A percentile compares a stretch with the other conserved stretches of the same genome.
phyloP scores from a whole-genome alignment of 2,329 filamentous ascomycete species.

The Fusarium chaquense region DNA sequence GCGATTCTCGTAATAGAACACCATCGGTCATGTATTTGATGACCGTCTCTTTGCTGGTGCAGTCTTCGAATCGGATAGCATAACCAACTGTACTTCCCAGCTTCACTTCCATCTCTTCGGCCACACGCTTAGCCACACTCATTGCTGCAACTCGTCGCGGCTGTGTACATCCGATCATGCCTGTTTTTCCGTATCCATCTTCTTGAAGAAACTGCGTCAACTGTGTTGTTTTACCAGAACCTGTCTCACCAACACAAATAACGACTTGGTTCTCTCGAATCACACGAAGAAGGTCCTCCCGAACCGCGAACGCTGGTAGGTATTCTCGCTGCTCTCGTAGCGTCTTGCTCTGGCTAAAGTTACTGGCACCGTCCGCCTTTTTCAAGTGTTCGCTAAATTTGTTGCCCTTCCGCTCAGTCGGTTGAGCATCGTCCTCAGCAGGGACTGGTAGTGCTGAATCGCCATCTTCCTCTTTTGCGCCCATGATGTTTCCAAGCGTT shows the following conservation, averaged over 20 bases:
- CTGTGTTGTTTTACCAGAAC: slow-evolving; percentile 97
- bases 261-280: slow-evolving; percentile 97
- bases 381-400: slow-evolving; percentile 95
- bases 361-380: slow-evolving; percentile 84
- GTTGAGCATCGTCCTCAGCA: slow-evolving; percentile 74
- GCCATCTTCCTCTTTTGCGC: slow-evolving; percentile 90
- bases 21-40: slow-evolving; percentile 99
- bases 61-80: slow-evolving; percentile 98
- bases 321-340: slow-evolving; percentile 92
- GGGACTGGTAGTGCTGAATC: slow-evolving; percentile 87
- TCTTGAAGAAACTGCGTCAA: slow-evolving; percentile 96
- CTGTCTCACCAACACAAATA: slow-evolving; percentile 96
- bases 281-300: slow-evolving; percentile 90
- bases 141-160: slow-evolving; percentile 96
- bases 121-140: slow-evolving; percentile 98
- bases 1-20: slow-evolving; percentile 90
- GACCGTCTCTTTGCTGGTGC: slow-evolving; percentile 91
- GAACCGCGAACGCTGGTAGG: slow-evolving; percentile 93
- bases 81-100: slow-evolving; percentile 92
- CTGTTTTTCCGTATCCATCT: slow-evolving; percentile 88
- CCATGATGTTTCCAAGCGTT: slow-evolving; percentile 93
- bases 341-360: slow-evolving; percentile 93
- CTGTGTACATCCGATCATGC: slow-evolving; percentile 96
- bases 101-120: slow-evolving; percentile 96
- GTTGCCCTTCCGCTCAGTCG: slow-evolving; percentile 62